A percentile compares a stretch with the other conserved stretches of the same genome.
These are phyloP conservation scores for Aspergillus neoniger DNA, from an alignment of 2,329 filamentous ascomycete species.

Conservation along the genomic window DNA sequence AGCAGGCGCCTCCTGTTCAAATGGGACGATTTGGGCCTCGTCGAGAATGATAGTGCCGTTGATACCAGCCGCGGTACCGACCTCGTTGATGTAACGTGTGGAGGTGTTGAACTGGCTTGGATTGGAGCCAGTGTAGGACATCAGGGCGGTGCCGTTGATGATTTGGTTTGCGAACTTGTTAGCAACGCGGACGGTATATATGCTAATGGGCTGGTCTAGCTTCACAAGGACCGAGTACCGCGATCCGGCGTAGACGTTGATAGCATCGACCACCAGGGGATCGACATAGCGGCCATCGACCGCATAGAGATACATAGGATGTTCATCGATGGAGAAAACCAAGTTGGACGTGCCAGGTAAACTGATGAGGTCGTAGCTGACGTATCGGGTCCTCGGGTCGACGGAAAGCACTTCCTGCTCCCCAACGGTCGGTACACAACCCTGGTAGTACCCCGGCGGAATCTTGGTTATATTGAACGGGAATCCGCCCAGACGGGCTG, in stretches of 20 bases:
- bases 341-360: conserved; percentile 53
- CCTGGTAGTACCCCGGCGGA: conserved; percentile 30
- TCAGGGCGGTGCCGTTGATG: conserved; percentile 52
- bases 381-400: conserved; percentile 46
- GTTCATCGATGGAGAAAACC: conserved; percentile 50
- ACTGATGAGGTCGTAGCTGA: conserved; percentile 59
- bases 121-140: conserved; percentile 46
- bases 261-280: conserved; percentile 39
- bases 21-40: conserved; percentile 47
- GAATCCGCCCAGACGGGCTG: conserved; percentile 26
- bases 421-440: conserved; percentile 52
- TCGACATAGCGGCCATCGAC: conserved; percentile 48
- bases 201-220: conserved; percentile 38
- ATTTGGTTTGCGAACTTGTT: conserved; percentile 55
- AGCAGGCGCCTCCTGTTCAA: conserved; percentile 46
- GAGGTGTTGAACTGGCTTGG: conserved; percentile 35
- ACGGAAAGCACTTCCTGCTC: conserved; percentile 49
- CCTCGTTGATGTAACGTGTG: conserved; percentile 52
- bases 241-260: conserved; percentile 40
- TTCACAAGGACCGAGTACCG: conserved; percentile 47
- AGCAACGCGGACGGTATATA: conserved; percentile 52
- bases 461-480: conserved; percentile 28
- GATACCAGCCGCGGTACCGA: conserved; percentile 45
- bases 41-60: conserved; percentile 41
- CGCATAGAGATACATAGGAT: conserved; percentile 48